Evolutionary conservation across 106 monocot species (phyloP).

Genomic region (Dendrobium nobile): DNA sequence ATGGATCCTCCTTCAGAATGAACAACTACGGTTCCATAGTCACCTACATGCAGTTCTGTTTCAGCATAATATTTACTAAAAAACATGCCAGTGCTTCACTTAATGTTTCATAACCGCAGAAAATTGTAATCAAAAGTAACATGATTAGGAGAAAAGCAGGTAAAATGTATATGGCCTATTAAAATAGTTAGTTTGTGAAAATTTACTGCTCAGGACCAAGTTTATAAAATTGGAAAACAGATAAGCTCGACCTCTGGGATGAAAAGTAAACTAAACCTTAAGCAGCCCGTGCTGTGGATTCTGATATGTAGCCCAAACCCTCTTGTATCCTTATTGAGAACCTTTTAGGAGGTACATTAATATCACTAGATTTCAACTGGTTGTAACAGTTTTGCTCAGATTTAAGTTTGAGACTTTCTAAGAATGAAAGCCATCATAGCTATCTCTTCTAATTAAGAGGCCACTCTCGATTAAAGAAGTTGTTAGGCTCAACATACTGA

Average conservation of each 20-base stretch:
- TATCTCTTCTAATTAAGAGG: too few species aligned
- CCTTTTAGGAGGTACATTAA: background rate
- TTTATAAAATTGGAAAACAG: background rate
- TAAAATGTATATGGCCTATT: background rate
- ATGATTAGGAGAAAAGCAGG: background rate
- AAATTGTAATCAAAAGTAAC: background rate
- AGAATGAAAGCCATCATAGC: too few species aligned
- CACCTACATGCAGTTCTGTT: slow-evolving; percentile 37
- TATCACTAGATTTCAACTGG: background rate
- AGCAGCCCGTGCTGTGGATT: background rate
- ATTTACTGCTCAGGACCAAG: background rate
- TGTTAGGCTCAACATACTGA: too few species aligned
- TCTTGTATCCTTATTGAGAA: background rate
- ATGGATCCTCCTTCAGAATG: slow-evolving; percentile 31
- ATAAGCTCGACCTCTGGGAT: background rate
- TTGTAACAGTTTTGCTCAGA: background rate
- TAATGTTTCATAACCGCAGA: background rate
- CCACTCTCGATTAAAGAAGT: too few species aligned
- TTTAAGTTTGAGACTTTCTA: too few species aligned
- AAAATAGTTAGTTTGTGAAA: background rate
- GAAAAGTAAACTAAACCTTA: background rate
- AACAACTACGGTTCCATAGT: slow-evolving; percentile 78
- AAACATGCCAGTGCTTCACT: background rate
- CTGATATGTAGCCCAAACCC: background rate
- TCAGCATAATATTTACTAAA: background rate